Conservation (phyloP, 1,139 yeast species). For the Pneumocystis sp. region DNA sequence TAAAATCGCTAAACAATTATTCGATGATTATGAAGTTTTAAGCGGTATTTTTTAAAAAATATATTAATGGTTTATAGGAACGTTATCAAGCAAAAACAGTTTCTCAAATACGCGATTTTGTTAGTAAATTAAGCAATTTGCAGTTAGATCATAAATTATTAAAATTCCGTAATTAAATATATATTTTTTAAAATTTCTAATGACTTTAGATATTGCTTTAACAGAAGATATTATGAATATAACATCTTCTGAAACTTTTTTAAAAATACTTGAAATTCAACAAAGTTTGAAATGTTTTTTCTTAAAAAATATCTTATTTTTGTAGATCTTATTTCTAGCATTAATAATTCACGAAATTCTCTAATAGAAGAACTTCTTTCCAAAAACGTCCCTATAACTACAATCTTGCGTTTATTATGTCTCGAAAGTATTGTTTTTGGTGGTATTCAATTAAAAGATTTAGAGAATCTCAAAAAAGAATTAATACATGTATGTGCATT, state of each 20-base stretch:
- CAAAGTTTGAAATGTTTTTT: constrained; percentile 32
- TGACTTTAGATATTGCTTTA: constrained; percentile 34
- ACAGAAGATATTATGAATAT: constrained; percentile 52
- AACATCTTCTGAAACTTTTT: constrained; percentile 38
- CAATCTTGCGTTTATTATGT: constrained; percentile 36
- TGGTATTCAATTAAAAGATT: constrained; percentile 51
- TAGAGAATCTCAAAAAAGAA: constrained; percentile 35
- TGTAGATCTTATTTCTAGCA: constrained; percentile 33
- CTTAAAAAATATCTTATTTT: background rate
- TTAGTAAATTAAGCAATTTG: constrained; percentile 50
- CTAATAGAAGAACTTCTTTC: constrained; percentile 38
- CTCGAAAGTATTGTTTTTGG: constrained; percentile 45
- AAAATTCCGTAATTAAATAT: constrained; percentile 32
- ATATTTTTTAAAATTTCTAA: background rate
- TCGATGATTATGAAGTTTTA: constrained; percentile 44
- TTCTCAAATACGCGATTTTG: constrained; percentile 55
- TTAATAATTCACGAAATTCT: constrained; percentile 41
- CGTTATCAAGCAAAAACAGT: constrained; percentile 47
- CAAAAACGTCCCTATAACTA: constrained; percentile 27
- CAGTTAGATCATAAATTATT: constrained; percentile 56
- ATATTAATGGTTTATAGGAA: background rate
- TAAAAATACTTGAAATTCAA: constrained; percentile 49
- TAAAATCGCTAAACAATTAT: constrained; percentile 53
- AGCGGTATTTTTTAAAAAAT: background rate
- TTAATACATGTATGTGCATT: constrained; percentile 40